phyloP scores from a whole-genome alignment of 1,139 yeast genomes.

The Lodderomyces metapsilosis region DNA sequence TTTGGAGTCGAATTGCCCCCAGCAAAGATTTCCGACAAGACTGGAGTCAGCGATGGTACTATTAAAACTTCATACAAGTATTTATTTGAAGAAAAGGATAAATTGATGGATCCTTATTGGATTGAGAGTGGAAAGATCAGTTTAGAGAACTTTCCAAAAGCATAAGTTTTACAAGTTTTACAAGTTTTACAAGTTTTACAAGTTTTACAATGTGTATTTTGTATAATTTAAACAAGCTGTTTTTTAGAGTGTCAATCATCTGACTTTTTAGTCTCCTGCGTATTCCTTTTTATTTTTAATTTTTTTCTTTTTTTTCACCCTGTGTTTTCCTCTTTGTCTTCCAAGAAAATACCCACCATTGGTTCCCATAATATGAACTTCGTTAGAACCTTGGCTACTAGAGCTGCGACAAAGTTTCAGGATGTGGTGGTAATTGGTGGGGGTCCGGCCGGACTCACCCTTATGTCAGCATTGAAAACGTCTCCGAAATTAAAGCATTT shows the following conservation, averaged over 20 bases:
- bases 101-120: slow-evolving; percentile 80
- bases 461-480: slow-evolving; percentile 73
- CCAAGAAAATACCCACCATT: slow-evolving; percentile 2
- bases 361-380: slow-evolving; percentile 1
- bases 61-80: slow-evolving; percentile 89
- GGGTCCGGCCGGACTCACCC: slow-evolving; percentile 94
- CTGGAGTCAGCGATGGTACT: slow-evolving; percentile 98
- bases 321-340: neutral
- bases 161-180: no score
- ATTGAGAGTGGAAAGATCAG: slow-evolving; percentile 67
- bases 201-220: neutral
- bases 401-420: slow-evolving; percentile 24
- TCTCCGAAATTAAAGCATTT: slow-evolving; percentile 62
- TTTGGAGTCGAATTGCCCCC: slow-evolving; percentile 75
- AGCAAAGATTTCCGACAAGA: slow-evolving; percentile 80
- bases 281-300: neutral
- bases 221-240: neutral
- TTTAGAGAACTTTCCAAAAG: slow-evolving; percentile 58
- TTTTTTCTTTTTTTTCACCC: neutral
- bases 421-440: slow-evolving; percentile 94
- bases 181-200: neutral
- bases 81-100: slow-evolving; percentile 70
- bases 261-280: neutral
- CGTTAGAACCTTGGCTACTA: slow-evolving; percentile 11
- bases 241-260: no score